Percentiles rank a stretch among this genome's conserved stretches.
These are phyloP conservation scores for Neurospora tetrasperma DNA, from an alignment of 495 filamentous ascomycete species.

Conservation along the genomic window DNA sequence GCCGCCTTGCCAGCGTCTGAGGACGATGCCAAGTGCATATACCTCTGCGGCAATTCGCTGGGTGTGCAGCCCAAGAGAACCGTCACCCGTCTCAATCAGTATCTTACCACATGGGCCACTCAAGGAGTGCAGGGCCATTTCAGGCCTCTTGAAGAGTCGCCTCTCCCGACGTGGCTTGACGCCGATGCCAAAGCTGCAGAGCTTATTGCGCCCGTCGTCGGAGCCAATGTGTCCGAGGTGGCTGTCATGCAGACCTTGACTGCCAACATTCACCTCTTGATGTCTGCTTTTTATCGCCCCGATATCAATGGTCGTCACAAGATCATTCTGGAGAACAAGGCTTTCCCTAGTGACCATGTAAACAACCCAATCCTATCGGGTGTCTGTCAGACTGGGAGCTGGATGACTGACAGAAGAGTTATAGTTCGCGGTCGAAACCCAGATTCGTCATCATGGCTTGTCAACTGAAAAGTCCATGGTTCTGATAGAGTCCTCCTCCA, in stretches of 20 bases:
- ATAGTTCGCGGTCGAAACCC: conserved; percentile 81
- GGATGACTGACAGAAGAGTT: neutral
- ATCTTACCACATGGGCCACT: conserved; percentile 78
- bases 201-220: conserved; percentile 74
- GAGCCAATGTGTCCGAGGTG: conserved; percentile 70
- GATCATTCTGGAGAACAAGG: conserved; percentile 87
- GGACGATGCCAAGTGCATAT: conserved; percentile 48
- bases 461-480: conserved; percentile 62
- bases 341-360: conserved; percentile 87
- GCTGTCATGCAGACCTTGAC: conserved; percentile 92
- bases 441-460: conserved; percentile 70
- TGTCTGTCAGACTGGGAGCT: neutral
- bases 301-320: conserved; percentile 61
- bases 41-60: conserved; percentile 94
- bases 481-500: conserved; percentile 52
- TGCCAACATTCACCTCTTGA: conserved; percentile 79
- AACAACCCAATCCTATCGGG: conserved; percentile 4
- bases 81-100: conserved; percentile 57
- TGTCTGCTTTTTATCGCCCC: conserved; percentile 87
- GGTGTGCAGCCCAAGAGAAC: conserved; percentile 77
- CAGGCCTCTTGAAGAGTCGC: conserved; percentile 62
- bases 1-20: conserved; percentile 11
- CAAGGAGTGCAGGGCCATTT: conserved; percentile 96
- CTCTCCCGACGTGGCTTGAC: conserved; percentile 71
- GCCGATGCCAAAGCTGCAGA: conserved; percentile 62